Conservation (phyloP, 2,329 filamentous ascomycete species). For the Phialemoniopsis sp. region DNA sequence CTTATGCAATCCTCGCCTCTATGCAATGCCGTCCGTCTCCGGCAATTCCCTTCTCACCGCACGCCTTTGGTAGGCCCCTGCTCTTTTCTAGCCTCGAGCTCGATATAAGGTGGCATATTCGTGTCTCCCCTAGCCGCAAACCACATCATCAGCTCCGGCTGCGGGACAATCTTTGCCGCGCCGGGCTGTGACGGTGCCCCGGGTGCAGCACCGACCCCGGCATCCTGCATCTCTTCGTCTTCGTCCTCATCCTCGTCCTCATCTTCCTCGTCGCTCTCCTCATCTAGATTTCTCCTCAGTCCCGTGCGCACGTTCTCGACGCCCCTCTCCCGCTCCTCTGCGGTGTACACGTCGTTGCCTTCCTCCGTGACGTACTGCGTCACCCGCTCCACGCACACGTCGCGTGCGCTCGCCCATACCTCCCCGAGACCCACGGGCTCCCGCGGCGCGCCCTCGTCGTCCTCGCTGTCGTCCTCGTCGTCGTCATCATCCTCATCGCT, state of each 20-base stretch:
- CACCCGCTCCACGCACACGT: slow-evolving; percentile 24
- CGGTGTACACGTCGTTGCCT: slow-evolving; percentile 64
- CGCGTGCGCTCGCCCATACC: slow-evolving; percentile 28
- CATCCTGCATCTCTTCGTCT: slow-evolving; percentile 28
- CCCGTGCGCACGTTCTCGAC: slow-evolving; percentile 70
- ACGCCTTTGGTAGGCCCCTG: too few relatives aligned
- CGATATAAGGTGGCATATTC: slow-evolving; percentile 38
- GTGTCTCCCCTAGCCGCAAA: slow-evolving; percentile 39
- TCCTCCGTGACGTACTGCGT: slow-evolving; percentile 35
- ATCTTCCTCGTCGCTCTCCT: slow-evolving; percentile 50
- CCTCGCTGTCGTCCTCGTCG: slow-evolving; percentile 26
- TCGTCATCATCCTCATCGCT: slow-evolving; percentile 21
- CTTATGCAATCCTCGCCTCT: slow-evolving; percentile 1
- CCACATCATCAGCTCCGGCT: slow-evolving; percentile 44
- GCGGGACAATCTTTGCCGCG: slow-evolving; percentile 24
- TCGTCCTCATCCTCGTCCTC: slow-evolving; percentile 54
- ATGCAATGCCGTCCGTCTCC: slow-evolving; percentile 4
- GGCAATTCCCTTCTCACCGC: slow-evolving; percentile 5
- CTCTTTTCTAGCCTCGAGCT: slow-evolving; percentile 19
- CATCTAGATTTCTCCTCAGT: slow-evolving; percentile 50
- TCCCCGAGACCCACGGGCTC: slow-evolving; percentile 27
- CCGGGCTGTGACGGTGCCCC: slow-evolving; percentile 13
- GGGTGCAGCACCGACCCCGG: slow-evolving; percentile 16
- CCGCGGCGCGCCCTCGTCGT: slow-evolving; percentile 26
- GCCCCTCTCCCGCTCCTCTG: slow-evolving; percentile 63